A percentile compares a stretch with the other conserved stretches of the same genome.
Conservation (phyloP, 1,284 basidiomycete genomes). For the Austroboletus niveus region DNA sequence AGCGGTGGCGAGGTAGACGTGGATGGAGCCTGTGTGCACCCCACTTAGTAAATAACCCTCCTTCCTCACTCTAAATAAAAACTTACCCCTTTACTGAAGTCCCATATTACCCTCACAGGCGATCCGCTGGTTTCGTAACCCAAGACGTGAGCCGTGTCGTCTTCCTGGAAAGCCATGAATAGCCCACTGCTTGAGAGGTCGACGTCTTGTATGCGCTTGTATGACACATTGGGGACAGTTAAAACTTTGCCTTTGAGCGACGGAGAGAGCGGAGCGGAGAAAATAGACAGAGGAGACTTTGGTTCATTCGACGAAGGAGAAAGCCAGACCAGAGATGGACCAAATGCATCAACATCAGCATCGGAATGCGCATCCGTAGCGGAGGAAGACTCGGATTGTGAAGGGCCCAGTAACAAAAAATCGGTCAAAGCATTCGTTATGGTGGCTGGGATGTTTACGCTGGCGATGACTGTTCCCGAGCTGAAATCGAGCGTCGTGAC, state of each 20-base stretch:
- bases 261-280: constrained; percentile 52
- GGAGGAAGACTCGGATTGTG: constrained; percentile 33
- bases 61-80: not conserved
- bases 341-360: constrained; percentile 4
- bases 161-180: constrained; percentile 51
- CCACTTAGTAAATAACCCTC: constrained; percentile 3
- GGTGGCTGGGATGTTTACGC: constrained; percentile 55
- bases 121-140: constrained; percentile 39
- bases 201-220: constrained; percentile 53
- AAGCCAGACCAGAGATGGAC: constrained; percentile 62
- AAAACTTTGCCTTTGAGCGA: constrained; percentile 49
- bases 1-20: constrained; percentile 44
- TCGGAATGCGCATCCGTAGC: constrained; percentile 10
- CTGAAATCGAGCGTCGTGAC: constrained; percentile 56
- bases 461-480: constrained; percentile 55
- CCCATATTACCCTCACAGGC: constrained; percentile 48
- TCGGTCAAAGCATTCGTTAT: constrained; percentile 43
- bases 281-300: constrained; percentile 36
- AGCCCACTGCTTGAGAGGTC: constrained; percentile 48
- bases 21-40: constrained; percentile 36
- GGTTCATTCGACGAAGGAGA: constrained; percentile 40
- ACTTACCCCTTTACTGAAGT: constrained; percentile 60
- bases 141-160: constrained; percentile 58
- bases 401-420: constrained; percentile 39
- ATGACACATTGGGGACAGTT: constrained; percentile 42